Base-by-base conservation (phyloP, 2,329 filamentous ascomycete genomes). In the Coleophoma cylindrospora region DNA sequence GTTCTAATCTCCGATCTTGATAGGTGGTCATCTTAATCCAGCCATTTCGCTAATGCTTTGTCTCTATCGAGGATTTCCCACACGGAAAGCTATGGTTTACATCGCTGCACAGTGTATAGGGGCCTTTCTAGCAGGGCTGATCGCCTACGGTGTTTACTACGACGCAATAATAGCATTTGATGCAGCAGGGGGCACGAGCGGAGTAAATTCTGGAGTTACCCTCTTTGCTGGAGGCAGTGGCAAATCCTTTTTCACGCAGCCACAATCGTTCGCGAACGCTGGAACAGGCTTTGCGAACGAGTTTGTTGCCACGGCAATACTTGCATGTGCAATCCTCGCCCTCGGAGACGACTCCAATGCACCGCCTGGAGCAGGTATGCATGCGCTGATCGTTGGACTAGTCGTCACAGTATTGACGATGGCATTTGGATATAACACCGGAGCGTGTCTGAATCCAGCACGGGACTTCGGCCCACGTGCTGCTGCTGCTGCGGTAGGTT, bases 391-490 rank as follows among this genome's bases (percentile, higher is more conserved):
- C 46, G 63, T 75, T 34, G 71, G 72, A 1, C 61, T 74, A 0
- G 62, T 74, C 17, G 66, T 66, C 43, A 60, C 59, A 3, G 48
- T 49, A 9, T 57, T 65, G 15, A 64, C 58, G 11, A 63, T 66
- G 53, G 62, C 63, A 9, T 72, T 76, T 50, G 63, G 67, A 0
- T 70, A 67, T 53, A 70, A 73, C 41, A 75, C 73, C 0, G 72
- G 72, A 12, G 68, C 68, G 0, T 70, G 70, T 1, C 62, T 75
- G 50, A 76, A 75, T 38, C 73, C 73, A 0, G 67, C 68, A 15
- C 67, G 73, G 17, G 74, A 76, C 59, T 70, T 76, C 51, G 73
- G 72, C 3, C 72, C 73, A 2, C 69, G 73, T 10, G 64, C 75
- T 4, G 71, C 70, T 0, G 57, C 74, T 37, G 59, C 73, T 1